Evolutionary conservation across 176 grass and related monocot genomes (phyloP).

Genomic region (Aegilops sharonensis): DNA sequence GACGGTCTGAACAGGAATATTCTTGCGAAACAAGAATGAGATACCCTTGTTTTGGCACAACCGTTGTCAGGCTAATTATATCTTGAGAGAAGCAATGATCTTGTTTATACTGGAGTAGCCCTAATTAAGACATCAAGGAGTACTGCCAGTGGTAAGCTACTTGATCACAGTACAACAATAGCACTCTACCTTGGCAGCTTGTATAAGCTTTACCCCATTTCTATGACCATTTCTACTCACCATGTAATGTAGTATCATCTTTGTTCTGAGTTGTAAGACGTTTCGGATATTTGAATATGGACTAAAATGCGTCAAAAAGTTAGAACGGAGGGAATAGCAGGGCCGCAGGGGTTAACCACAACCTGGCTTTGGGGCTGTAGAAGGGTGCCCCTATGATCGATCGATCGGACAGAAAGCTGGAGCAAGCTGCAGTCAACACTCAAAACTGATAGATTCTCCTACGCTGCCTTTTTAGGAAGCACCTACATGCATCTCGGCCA

Average conservation of each 20-base stretch:
- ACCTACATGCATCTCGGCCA: not conserved
- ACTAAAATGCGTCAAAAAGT: no score
- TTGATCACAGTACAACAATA: no score
- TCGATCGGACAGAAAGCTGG: conserved; percentile 21
- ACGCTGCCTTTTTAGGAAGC: not conserved
- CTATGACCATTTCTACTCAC: not conserved
- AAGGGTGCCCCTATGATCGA: conserved; percentile 14
- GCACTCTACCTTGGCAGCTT: no score
- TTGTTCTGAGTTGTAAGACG: no score
- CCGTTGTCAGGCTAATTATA: not conserved
- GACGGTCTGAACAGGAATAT: not conserved
- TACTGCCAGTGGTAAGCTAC: no score
- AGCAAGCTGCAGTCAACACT: conserved; percentile 4
- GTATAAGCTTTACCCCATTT: not conserved
- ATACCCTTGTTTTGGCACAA: not conserved
- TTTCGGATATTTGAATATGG: no score
- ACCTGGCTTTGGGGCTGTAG: not conserved
- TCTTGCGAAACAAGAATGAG: not conserved
- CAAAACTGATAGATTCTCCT: conserved; percentile 32
- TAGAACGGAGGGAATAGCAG: no score
- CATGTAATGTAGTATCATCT: no score
- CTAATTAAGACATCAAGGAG: not conserved
- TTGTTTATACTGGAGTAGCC: not conserved
- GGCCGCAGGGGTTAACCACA: not conserved
- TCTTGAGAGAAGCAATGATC: not conserved